Percentiles rank a stretch among this genome's conserved stretches.
Conservation (phyloP, 1,284 basidiomycete genomes). For the Cryptococcus amylolentus region DNA sequence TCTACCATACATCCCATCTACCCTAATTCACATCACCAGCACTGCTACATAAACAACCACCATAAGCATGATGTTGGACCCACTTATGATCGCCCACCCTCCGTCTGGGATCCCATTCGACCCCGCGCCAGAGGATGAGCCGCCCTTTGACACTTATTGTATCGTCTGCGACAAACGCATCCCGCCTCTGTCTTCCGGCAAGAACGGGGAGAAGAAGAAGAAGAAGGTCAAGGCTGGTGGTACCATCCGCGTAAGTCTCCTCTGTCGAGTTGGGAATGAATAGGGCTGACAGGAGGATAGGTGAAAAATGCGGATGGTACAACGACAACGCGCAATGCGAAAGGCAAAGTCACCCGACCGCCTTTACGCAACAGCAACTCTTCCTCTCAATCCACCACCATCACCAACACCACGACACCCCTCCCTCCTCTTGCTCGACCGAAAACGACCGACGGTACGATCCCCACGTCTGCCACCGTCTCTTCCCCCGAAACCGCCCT, state of each 20-base stretch:
- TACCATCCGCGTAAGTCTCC: constrained; percentile 38
- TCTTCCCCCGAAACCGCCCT: not conserved
- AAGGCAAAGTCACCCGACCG: constrained; percentile 40
- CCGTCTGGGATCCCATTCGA: constrained; percentile 2
- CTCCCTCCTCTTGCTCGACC: constrained; percentile 29
- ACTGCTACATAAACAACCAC: too few species aligned
- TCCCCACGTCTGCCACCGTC: constrained; percentile 3
- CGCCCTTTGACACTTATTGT: constrained; percentile 39
- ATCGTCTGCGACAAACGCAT: constrained; percentile 45
- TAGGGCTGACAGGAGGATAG: constrained; percentile 16
- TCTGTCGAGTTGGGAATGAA: not conserved
- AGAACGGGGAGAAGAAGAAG: constrained; percentile 16
- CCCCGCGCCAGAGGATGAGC: constrained; percentile 6
- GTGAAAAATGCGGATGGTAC: constrained; percentile 45
- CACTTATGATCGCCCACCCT: constrained; percentile 15
- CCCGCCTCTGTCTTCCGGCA: constrained; percentile 20
- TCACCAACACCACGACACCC: constrained; percentile 15
- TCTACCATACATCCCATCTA: too few species aligned
- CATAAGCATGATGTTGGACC: constrained; percentile 6
- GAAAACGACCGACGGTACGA: constrained; percentile 21
- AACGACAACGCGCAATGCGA: constrained; percentile 40
- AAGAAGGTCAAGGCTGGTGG: constrained; percentile 34
- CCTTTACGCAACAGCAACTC: constrained; percentile 29
- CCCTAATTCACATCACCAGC: too few species aligned
- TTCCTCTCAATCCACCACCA: constrained; percentile 23